phyloP scores from a whole-genome alignment of 2,329 filamentous ascomycete species.

The Calycina herbarum region DNA sequence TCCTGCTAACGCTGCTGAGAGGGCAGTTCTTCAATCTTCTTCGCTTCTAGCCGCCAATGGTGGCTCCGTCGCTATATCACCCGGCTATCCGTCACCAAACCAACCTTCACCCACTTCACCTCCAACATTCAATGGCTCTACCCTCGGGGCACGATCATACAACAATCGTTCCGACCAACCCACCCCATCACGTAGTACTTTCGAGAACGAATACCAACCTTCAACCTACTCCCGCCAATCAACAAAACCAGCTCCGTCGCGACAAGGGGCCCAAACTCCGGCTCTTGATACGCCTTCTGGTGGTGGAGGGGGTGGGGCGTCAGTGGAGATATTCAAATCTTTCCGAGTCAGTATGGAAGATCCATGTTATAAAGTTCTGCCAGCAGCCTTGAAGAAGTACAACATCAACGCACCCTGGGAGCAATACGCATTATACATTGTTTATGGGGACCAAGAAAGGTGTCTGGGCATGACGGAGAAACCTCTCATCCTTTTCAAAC shows the following conservation, averaged over 20 bases:
- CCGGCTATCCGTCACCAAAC: slow-evolving; percentile 62
- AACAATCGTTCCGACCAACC: slow-evolving; percentile 45
- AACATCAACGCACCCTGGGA: slow-evolving; percentile 98
- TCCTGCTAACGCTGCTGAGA: slow-evolving; percentile 66
- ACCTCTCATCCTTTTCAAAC: slow-evolving; percentile 93
- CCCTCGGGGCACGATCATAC: slow-evolving; percentile 62
- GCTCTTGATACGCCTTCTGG: slow-evolving; percentile 59
- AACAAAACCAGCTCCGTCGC: slow-evolving; percentile 42
- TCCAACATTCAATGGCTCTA: slow-evolving; percentile 43
- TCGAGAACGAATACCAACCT: slow-evolving; percentile 44
- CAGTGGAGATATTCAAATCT: slow-evolving; percentile 97
- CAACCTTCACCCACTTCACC: slow-evolving; percentile 70
- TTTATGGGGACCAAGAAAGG: slow-evolving; percentile 97
- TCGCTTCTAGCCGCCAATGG: slow-evolving; percentile 68
- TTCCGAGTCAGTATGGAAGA: slow-evolving; percentile 98
- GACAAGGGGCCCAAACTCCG: slow-evolving; percentile 56
- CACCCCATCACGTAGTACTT: slow-evolving; percentile 55
- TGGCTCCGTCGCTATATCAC: slow-evolving; percentile 52
- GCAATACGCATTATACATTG: slow-evolving; percentile 96
- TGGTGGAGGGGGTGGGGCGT: slow-evolving; percentile 48
- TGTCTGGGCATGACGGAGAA: slow-evolving; percentile 91
- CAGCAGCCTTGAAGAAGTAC: slow-evolving; percentile 94
- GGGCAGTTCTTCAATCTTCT: slow-evolving; percentile 65
- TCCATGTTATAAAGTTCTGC: slow-evolving; percentile 94
- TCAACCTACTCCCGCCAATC: slow-evolving; percentile 37